Evolutionary conservation across 257 asterid genomes (phyloP), one percentile per base, ranked within the genome.

Genomic region (Gynochthodes officinalis): DNA sequence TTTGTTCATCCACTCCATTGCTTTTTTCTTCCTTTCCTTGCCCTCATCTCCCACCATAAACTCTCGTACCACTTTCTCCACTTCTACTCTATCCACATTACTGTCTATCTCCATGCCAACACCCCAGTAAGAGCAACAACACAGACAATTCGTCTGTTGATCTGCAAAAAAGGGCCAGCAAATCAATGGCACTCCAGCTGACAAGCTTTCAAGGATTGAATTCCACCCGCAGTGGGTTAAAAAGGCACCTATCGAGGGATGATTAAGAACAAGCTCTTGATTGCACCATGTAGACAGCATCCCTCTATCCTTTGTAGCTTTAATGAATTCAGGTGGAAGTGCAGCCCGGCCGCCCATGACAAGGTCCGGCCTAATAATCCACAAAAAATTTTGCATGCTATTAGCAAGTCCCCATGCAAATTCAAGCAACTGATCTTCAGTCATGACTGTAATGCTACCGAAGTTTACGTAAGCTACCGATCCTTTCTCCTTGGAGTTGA

Each of bases 191-290:
- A 75, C 70, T 12, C 74, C 70, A 10, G 53, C 53, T 0, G 73
- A 53, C 63, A 59, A 30, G 67, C 79, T 67, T 16, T 75, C 79
- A 2, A 67, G 50, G 0, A 67, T 40, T 9, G 78, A 75, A 44
- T 75, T 67, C 79, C 79, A 75, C 8, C 79, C 79, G 13, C 73
- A 67, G 27, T 75, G 78, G 0, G 69, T 75, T 53, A 75, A 59
- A 39, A 75, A 75, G 0, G 32, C 79, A 1, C 74, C 74, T 0
- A 75, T 18, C 0, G 78, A 53, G 1, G 54, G 74, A 33, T 75
- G 78, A 37, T 43, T 59, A 16, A 75, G 44, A 37, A 75, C 78
- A 11, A 33, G 9, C 44, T 66, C 78, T 39, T 75, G 78, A 25
- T 66, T 49, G 12, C 73, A 67, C 78, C 78, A 75, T 0, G 46